Base-by-base conservation (phyloP, 2,329 filamentous ascomycete species). In the Rutstroemia sp. region DNA sequence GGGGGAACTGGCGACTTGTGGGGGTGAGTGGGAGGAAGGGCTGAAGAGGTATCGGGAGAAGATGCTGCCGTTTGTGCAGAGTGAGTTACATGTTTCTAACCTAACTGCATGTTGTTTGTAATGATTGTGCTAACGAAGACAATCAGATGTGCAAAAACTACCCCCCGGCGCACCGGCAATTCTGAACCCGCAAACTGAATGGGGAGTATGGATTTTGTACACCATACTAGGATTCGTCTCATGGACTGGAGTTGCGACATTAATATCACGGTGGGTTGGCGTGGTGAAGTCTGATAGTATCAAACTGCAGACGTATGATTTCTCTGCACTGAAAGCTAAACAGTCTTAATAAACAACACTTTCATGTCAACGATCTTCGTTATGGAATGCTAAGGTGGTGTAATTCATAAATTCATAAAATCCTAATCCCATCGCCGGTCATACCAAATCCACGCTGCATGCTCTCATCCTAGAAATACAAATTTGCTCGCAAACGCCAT, bases 1-100 rank as follows among this genome's bases (percentile, higher is more conserved):
- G 0, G 76, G 76, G 2, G 76, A 75, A 64, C 63, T 75, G n/a
- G 45, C 34, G 16, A 27, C 54, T 4, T 52, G 54, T 23, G 16
- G 25, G 1, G 30, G 54, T 4, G 16, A 51, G 12, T 56, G 54
- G 54, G 39, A 46, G 16, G 48, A 39, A 1, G 54, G 54, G 10
- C 2, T 51, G 17, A 12, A 4, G 5, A 51, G 21, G 2, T 54
- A 54, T 44, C 34, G 49, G 9, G 52, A 49, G 14, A 50, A 12
- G 4, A 50, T 50, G 45, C 16, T 47, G 8, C 52, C 52, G 5
- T 42, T 54, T 34, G 17, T 42, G 45, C 30, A 54, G 25, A 6
- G 25, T 45, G 19, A 19, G 42, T 45, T 45, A 5, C 2, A 2
- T 12, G 17, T 45, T 45, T 19, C 42, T 45, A 17, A 41, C 9